phyloP scores from a whole-genome alignment of 441 rosid species.

The Theobroma grandiflorum region DNA sequence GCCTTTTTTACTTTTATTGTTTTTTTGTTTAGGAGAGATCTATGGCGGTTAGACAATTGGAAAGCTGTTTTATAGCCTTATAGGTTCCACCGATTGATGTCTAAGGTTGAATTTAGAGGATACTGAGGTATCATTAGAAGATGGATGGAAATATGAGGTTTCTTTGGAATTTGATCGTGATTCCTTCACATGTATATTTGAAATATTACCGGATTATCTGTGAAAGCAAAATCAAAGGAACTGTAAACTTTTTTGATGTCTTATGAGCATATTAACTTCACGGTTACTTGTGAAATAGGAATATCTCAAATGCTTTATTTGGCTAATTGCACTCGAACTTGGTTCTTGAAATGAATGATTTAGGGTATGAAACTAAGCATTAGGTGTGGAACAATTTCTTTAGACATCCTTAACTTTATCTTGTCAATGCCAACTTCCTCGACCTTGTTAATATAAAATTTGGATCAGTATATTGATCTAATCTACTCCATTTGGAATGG shows the following conservation, averaged over 20 bases:
- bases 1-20: neutral
- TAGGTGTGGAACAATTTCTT: neutral
- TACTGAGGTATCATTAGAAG: neutral
- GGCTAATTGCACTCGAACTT: neutral
- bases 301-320: neutral
- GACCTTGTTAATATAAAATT: neutral
- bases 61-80: neutral
- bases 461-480: neutral
- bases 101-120: constrained; percentile 21
- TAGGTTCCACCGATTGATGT: neutral
- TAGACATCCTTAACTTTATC: neutral
- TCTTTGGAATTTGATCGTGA: neutral
- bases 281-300: neutral
- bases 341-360: constrained; percentile 14
- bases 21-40: neutral
- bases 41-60: constrained; percentile 6
- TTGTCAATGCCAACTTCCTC: neutral
- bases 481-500: constrained; percentile 5
- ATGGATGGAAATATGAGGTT: neutral
- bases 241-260: neutral
- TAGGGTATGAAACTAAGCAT: neutral
- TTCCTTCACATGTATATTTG: neutral
- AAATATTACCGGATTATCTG: neutral
- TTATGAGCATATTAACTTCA: neutral
- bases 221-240: neutral